Conservation (phyloP, 2,329 filamentous ascomycete genomes). For the Fusarium guadeloupense region DNA sequence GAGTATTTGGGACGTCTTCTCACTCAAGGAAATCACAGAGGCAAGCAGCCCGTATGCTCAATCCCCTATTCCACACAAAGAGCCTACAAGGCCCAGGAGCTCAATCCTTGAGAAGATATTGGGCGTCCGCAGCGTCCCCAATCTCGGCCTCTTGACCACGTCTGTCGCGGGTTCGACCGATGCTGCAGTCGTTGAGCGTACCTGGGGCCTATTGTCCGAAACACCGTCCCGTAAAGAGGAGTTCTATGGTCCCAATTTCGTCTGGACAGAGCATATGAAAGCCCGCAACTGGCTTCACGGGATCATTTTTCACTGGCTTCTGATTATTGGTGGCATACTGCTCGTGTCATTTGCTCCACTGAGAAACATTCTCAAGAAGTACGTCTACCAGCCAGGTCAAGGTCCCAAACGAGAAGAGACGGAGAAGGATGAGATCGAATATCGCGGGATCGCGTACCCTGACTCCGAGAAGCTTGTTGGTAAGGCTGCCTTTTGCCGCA, state of each 20-base stretch:
- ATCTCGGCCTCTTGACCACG: constrained; percentile 65
- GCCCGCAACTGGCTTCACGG: constrained; percentile 61
- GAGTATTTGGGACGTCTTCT: constrained; percentile 63
- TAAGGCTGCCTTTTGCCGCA: constrained; percentile 64
- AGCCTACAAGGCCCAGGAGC: constrained; percentile 39
- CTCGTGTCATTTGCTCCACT: constrained; percentile 57
- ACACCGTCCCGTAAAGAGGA: constrained; percentile 55
- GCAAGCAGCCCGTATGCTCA: constrained; percentile 62
- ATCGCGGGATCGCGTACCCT: constrained; percentile 70
- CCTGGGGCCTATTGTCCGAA: constrained; percentile 68
- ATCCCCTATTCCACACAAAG: constrained; percentile 63
- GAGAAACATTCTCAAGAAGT: constrained; percentile 54
- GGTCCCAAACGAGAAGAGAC: constrained; percentile 63
- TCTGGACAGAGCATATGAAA: constrained; percentile 64
- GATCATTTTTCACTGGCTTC: constrained; percentile 58
- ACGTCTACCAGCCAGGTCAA: constrained; percentile 63
- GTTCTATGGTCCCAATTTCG: constrained; percentile 70
- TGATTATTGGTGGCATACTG: constrained; percentile 56
- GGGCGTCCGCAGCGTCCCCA: constrained; percentile 59
- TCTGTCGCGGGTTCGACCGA: constrained; percentile 62
- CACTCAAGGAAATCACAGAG: constrained; percentile 56
- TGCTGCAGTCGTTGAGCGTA: constrained; percentile 64
- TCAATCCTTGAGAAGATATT: constrained; percentile 57
- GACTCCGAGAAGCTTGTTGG: constrained; percentile 56
- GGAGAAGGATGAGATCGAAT: constrained; percentile 69